phyloP scores from a whole-genome alignment of 2,329 filamentous ascomycete species.

The Calonectria leucothoes region DNA sequence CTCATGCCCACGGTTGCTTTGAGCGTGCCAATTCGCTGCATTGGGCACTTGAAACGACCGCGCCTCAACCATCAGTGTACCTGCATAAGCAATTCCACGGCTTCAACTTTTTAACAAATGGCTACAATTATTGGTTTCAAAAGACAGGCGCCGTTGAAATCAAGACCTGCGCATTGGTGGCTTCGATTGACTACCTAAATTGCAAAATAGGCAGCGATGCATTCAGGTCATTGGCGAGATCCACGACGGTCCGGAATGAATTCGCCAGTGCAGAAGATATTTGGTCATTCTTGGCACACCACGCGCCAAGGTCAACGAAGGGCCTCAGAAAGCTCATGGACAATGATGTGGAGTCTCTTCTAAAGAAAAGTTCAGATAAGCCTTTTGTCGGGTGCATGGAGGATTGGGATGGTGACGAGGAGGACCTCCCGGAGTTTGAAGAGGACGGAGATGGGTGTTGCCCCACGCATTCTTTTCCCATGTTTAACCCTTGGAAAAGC shows the following conservation, averaged over 20 bases:
- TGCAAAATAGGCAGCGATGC: background rate
- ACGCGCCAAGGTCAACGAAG: background rate
- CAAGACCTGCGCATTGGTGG: constrained; percentile 12
- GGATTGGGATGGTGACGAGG: constrained; percentile 8
- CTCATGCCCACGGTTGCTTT: constrained; percentile 16
- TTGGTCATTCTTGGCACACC: background rate
- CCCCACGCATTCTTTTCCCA: constrained; percentile 13
- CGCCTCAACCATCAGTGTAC: background rate
- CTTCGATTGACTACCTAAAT: constrained; percentile 14
- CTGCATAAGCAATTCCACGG: constrained; percentile 5
- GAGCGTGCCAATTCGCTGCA: constrained; percentile 20
- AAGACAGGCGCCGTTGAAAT: background rate
- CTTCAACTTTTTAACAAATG: background rate
- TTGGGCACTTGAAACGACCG: constrained; percentile 8
- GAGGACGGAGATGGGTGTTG: constrained; percentile 17
- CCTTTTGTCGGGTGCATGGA: constrained; percentile 5
- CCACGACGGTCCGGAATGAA: background rate
- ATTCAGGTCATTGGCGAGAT: constrained; percentile 1
- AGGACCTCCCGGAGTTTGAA: background rate
- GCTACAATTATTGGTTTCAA: constrained; percentile 15
- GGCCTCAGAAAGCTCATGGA: background rate
- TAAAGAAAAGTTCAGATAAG: background rate
- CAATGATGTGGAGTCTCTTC: constrained; percentile 1
- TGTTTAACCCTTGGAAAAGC: constrained; percentile 22
- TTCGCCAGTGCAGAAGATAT: background rate